Percentiles rank a stretch among this genome's conserved stretches.
These are phyloP conservation scores for Grosmannia penicillata DNA, from an alignment of 2,329 filamentous ascomycete genomes.

Conservation along the genomic window DNA sequence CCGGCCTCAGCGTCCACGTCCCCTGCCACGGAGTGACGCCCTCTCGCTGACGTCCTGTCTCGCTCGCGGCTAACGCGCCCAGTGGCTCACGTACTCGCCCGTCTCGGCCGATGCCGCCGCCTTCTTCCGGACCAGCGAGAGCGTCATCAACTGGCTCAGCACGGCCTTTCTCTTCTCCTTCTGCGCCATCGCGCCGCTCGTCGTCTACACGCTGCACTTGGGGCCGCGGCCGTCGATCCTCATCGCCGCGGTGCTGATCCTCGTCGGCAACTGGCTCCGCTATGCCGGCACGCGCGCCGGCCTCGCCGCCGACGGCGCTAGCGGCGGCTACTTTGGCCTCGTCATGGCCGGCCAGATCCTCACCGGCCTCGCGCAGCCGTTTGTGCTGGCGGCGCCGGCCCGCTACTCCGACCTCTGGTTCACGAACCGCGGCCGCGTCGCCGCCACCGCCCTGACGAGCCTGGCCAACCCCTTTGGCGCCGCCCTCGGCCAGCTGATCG, in stretches of 20 bases:
- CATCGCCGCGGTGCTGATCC: slow-evolving; percentile 53
- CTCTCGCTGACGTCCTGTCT: no score
- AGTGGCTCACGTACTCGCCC: slow-evolving; percentile 90
- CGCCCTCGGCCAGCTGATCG: slow-evolving; percentile 74
- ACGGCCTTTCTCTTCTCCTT: slow-evolving; percentile 82
- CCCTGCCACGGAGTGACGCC: no score
- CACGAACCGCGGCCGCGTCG: slow-evolving; percentile 65
- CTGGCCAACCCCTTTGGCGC: slow-evolving; percentile 84
- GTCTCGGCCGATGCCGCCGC: slow-evolving; percentile 58
- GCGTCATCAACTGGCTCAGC: slow-evolving; percentile 81
- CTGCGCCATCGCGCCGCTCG: slow-evolving; percentile 52
- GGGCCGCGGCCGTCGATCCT: slow-evolving; percentile 71
- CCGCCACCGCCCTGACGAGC: slow-evolving; percentile 72
- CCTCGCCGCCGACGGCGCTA: slow-evolving; percentile 7
- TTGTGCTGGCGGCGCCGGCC: slow-evolving; percentile 78
- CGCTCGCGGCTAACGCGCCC: background rate
- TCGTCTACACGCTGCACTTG: slow-evolving; percentile 64
- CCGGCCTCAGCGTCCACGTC: no score
- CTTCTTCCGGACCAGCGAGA: slow-evolving; percentile 64
- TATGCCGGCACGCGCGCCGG: slow-evolving; percentile 50
- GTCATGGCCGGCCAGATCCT: slow-evolving; percentile 88
- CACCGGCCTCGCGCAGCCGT: slow-evolving; percentile 79
- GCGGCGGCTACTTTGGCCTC: slow-evolving; percentile 50
- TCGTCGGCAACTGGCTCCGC: slow-evolving; percentile 83
- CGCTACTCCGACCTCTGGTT: slow-evolving; percentile 94